Evolutionary conservation across 1,284 basidiomycete species (phyloP).

Genomic region (Sphagnurus paluster): DNA sequence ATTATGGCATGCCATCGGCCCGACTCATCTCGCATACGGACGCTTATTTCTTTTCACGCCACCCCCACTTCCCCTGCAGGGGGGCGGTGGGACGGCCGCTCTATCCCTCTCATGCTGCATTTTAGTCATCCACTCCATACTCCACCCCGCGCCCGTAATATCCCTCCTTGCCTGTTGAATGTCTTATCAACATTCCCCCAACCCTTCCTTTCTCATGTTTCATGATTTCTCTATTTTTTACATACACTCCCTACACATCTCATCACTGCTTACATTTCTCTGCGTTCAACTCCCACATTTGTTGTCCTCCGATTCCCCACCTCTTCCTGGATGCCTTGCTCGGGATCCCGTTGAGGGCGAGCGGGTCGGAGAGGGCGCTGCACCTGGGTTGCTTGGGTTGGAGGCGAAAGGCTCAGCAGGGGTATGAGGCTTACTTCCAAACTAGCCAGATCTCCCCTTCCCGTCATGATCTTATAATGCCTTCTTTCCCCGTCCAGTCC

Average conservation of each 20-base stretch:
- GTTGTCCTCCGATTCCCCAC: slow-evolving; percentile 68
- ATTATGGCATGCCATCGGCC: slow-evolving; percentile 27
- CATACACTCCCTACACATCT: slow-evolving; percentile 16
- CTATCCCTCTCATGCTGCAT: slow-evolving; percentile 24
- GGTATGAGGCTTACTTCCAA: neutral
- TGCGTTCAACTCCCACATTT: slow-evolving; percentile 32
- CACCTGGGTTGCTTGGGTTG: slow-evolving; percentile 33
- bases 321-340: slow-evolving; percentile 34
- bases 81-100: slow-evolving; percentile 32
- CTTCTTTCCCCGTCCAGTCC: slow-evolving; percentile 3
- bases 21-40: slow-evolving; percentile 56
- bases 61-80: slow-evolving; percentile 22
- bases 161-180: slow-evolving; percentile 19
- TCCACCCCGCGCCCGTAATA: slow-evolving; percentile 35
- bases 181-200: slow-evolving; percentile 16
- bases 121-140: no score
- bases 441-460: slow-evolving; percentile 5
- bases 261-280: slow-evolving; percentile 25
- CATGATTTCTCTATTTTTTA: slow-evolving; percentile 20
- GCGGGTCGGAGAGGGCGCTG: slow-evolving; percentile 73
- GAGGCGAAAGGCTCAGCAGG: slow-evolving; percentile 12
- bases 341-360: slow-evolving; percentile 47
- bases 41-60: slow-evolving; percentile 63
- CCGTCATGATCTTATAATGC: slow-evolving; percentile 14
- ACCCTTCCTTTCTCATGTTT: slow-evolving; percentile 21